These are phyloP conservation scores for Tuber melanosporum DNA, from an alignment of 495 filamentous ascomycete species.

Conservation along the genomic window DNA sequence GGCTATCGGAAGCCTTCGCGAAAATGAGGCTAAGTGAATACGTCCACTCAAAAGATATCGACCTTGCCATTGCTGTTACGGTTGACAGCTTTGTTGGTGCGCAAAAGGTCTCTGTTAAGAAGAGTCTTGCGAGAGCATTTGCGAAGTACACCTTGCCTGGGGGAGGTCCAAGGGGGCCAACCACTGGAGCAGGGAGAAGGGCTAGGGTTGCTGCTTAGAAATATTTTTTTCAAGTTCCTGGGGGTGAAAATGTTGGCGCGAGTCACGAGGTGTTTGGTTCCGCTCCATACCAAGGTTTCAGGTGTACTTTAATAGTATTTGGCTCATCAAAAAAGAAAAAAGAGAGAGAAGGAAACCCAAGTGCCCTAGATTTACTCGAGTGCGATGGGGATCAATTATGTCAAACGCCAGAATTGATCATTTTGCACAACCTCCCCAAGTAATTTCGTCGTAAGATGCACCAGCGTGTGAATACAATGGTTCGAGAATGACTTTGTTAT, in stretches of 20 bases:
- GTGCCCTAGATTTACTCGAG: not conserved
- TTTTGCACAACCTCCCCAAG: not conserved
- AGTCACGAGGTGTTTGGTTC: not conserved
- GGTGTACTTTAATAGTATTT: not conserved
- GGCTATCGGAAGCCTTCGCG: constrained; percentile 89
- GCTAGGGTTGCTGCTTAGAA: constrained; percentile 21
- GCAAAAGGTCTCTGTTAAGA: constrained; percentile 97
- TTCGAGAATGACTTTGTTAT: constrained; percentile 8
- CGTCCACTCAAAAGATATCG: constrained; percentile 81
- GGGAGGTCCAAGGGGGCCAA: constrained; percentile 25
- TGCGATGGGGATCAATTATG: not conserved
- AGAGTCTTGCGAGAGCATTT: constrained; percentile 90
- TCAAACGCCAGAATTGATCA: not conserved
- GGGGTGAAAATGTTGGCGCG: not conserved
- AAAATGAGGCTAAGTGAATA: constrained; percentile 96
- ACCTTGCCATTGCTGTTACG: constrained; percentile 93
- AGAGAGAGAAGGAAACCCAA: not conserved
- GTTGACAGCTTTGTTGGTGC: constrained; percentile 93
- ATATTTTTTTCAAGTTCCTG: not conserved
- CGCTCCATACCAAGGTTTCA: not conserved
- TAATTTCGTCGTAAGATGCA: not conserved
- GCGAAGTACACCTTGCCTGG: constrained; percentile 71
- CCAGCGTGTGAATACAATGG: not conserved
- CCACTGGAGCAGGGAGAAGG: constrained; percentile 15
- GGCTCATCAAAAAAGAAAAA: not conserved